phyloP scores from a whole-genome alignment of 495 filamentous ascomycete genomes.

The Ramalina intermedia region DNA sequence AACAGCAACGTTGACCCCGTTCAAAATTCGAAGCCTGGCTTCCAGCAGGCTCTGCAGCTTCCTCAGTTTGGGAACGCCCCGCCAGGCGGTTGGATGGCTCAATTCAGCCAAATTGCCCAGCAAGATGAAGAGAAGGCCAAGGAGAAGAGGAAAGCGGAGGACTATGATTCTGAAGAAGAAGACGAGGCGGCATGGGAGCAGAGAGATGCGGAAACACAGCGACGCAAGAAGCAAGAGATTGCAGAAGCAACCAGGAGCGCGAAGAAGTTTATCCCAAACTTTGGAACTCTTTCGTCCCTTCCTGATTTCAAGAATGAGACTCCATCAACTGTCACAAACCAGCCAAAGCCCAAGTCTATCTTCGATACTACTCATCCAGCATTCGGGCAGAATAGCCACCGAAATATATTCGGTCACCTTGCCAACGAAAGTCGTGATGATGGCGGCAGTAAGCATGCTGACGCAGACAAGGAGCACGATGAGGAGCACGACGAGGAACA shows the following conservation, averaged over 20 bases:
- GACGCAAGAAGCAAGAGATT: slow-evolving; percentile 26
- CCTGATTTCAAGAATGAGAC: too few species aligned
- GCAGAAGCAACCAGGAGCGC: slow-evolving; percentile 14
- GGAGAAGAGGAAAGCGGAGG: slow-evolving; percentile 38
- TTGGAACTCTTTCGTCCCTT: neutral
- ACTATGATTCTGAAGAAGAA: slow-evolving; percentile 41
- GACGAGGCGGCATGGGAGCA: slow-evolving; percentile 36
- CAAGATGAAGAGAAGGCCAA: slow-evolving; percentile 25
- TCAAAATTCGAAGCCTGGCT: too few species aligned
- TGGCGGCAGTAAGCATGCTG: slow-evolving; percentile 10
- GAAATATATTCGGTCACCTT: slow-evolving; percentile 1
- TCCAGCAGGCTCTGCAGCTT: too few species aligned
- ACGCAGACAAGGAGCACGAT: slow-evolving; percentile 25
- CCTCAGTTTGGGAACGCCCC: neutral
- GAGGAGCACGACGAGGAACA: slow-evolving; percentile 34
- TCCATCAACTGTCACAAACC: neutral
- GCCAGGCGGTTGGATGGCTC: slow-evolving; percentile 13
- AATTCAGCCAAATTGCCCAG: slow-evolving; percentile 16
- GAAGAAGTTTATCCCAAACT: slow-evolving; percentile 25
- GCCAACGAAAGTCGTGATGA: slow-evolving; percentile 19
- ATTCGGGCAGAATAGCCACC: slow-evolving; percentile 30
- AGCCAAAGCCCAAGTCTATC: neutral
- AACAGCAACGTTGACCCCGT: too few species aligned
- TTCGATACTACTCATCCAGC: slow-evolving; percentile 28
- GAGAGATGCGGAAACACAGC: slow-evolving; percentile 31